phyloP scores from a whole-genome alignment of 495 filamentous ascomycete genomes.

The Penicillium chermesinum region DNA sequence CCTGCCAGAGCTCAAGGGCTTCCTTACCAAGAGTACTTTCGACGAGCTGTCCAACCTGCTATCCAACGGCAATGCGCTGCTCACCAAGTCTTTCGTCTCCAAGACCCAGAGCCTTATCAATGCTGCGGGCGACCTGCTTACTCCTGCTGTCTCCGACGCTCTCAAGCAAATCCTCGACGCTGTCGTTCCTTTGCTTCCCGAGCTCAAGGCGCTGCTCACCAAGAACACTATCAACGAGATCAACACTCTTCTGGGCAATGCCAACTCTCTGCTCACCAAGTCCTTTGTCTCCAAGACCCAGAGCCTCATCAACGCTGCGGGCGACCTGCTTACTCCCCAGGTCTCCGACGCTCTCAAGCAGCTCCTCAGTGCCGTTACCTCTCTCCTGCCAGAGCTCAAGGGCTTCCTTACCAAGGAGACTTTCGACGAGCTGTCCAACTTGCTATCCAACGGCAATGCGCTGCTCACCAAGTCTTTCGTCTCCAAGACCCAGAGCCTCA shows the following conservation, averaged over 20 bases:
- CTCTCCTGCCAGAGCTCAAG: constrained; percentile 23
- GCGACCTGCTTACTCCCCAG: constrained; percentile 8
- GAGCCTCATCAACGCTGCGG: constrained; percentile 12
- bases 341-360: constrained; percentile 11
- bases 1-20: constrained; percentile 19
- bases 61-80: constrained; percentile 32
- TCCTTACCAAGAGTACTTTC: constrained; percentile 29
- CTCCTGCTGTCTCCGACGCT: constrained; percentile 15
- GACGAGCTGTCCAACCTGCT: constrained; percentile 32
- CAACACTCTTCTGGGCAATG: constrained; percentile 32
- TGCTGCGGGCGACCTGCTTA: constrained; percentile 17
- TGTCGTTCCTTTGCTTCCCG: constrained; percentile 31
- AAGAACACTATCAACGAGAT: constrained; percentile 33
- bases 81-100: constrained; percentile 29
- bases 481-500: constrained; percentile 16
- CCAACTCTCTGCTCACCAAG: constrained; percentile 31
- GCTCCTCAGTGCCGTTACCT: constrained; percentile 8
- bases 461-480: constrained; percentile 31
- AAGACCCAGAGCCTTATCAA: constrained; percentile 10
- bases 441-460: constrained; percentile 35
- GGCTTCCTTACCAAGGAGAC: constrained; percentile 27
- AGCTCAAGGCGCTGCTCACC: constrained; percentile 37
- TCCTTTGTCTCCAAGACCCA: constrained; percentile 34
- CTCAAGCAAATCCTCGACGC: constrained; percentile 31
- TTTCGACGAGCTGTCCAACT: constrained; percentile 28